phyloP scores from a whole-genome alignment of 2,329 filamentous ascomycete species.

The Colletotrichum sansevieriae region DNA sequence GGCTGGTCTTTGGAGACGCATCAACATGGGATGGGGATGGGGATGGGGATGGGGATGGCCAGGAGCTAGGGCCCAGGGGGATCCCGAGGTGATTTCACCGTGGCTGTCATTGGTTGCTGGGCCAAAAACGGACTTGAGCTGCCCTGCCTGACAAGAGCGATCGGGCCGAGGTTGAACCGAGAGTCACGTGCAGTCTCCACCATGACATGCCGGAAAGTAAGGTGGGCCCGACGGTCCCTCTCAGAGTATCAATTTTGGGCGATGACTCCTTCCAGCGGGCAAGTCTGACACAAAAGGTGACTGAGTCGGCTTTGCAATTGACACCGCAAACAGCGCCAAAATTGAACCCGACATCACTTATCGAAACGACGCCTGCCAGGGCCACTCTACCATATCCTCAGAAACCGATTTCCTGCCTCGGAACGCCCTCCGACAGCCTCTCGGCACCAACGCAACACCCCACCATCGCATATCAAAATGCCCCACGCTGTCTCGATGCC shows the following conservation, averaged over 20 bases:
- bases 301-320: slow-evolving; percentile 13
- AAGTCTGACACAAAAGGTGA: slow-evolving; percentile 21
- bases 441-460: slow-evolving; percentile 26
- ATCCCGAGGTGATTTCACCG: slow-evolving; percentile 42
- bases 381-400: too few species aligned
- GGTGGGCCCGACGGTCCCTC: slow-evolving; percentile 17
- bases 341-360: background rate
- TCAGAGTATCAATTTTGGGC: slow-evolving; percentile 30
- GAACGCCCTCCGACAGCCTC: background rate
- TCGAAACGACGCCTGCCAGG: too few species aligned
- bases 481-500: slow-evolving; percentile 82
- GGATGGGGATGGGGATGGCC: slow-evolving; percentile 23
- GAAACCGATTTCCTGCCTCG: background rate
- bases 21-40: slow-evolving; percentile 30
- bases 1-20: slow-evolving; percentile 40
- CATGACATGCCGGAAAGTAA: slow-evolving; percentile 20
- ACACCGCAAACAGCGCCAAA: background rate
- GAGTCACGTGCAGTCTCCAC: slow-evolving; percentile 25
- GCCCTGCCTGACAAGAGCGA: too few species aligned
- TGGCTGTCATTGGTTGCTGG: slow-evolving; percentile 43
- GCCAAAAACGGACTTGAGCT: slow-evolving; percentile 14
- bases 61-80: slow-evolving; percentile 31
- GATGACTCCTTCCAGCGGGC: slow-evolving; percentile 34
- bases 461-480: slow-evolving; percentile 61
- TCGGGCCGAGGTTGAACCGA: slow-evolving; percentile 27